A percentile compares a stretch with the other conserved stretches of the same genome.
Conservation (phyloP, 2,329 filamentous ascomycete genomes). For the Colletotrichum acutatum region DNA sequence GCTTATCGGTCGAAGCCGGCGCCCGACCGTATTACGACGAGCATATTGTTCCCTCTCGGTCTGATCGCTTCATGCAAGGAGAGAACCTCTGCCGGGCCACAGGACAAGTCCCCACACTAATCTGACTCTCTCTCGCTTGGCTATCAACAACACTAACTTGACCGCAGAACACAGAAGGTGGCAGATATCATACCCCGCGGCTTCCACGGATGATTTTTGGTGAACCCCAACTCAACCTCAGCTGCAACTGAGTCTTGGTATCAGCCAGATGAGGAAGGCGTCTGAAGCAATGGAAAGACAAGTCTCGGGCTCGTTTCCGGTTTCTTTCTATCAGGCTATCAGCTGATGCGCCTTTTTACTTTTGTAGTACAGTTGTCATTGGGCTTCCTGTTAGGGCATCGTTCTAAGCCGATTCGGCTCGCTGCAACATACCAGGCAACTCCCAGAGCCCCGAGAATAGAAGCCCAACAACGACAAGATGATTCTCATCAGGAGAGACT, state of each 20-base stretch:
- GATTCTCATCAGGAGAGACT: background rate
- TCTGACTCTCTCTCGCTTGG: background rate
- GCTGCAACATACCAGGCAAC: background rate
- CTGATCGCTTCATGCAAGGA: background rate
- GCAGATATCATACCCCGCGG: background rate
- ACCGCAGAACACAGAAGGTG: background rate
- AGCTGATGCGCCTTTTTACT: background rate
- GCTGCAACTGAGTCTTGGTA: background rate
- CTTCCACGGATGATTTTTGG: background rate
- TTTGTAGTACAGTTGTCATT: background rate
- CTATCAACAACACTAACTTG: background rate
- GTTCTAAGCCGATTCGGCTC: background rate
- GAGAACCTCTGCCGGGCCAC: background rate
- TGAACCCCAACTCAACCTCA: background rate
- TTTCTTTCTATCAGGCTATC: background rate
- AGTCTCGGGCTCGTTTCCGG: background rate
- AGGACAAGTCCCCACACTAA: background rate
- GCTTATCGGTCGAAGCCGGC: background rate
- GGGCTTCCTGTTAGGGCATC: background rate
- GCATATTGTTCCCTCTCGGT: background rate
- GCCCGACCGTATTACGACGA: background rate
- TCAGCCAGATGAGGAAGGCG: slow-evolving; percentile 23
- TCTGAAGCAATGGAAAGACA: background rate
- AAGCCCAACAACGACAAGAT: background rate
- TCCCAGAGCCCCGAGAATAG: background rate